Percentiles rank a stretch among this genome's conserved stretches.
Conservation (phyloP, 2,329 filamentous ascomycete species). For the Tolypocladium tundrense region DNA sequence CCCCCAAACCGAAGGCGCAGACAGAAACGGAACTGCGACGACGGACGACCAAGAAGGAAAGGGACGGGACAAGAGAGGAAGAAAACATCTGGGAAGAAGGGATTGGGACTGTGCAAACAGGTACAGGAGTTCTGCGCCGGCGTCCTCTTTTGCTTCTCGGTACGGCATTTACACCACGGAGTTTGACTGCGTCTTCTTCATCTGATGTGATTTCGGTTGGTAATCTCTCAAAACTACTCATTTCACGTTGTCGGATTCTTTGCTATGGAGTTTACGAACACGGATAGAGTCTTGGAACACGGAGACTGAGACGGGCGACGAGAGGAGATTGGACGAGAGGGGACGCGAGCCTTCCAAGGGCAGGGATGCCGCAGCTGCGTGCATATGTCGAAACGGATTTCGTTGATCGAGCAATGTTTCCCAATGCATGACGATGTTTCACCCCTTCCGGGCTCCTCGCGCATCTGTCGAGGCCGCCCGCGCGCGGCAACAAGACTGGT, state of each 20-base stretch:
- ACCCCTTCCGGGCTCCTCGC: background rate
- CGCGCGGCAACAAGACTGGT: background rate
- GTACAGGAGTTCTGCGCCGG: slow-evolving; percentile 2
- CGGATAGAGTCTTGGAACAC: background rate
- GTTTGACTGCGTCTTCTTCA: background rate
- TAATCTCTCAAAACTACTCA: background rate
- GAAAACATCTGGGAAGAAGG: background rate
- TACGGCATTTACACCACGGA: background rate
- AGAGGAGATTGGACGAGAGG: background rate
- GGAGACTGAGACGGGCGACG: background rate
- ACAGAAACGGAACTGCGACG: background rate
- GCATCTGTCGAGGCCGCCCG: background rate
- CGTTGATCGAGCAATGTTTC: background rate
- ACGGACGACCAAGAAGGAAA: background rate
- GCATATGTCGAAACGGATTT: background rate
- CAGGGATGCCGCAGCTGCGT: background rate
- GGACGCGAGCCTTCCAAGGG: background rate
- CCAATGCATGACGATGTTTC: background rate
- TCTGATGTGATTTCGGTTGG: background rate
- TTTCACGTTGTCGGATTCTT: background rate
- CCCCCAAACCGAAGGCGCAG: background rate
- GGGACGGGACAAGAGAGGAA: background rate
- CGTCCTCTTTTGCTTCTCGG: background rate
- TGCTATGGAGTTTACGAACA: background rate
- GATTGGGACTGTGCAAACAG: slow-evolving; percentile 7